phyloP scores from a whole-genome alignment of 495 filamentous ascomycete genomes.

The Penicillium tannophilum region DNA sequence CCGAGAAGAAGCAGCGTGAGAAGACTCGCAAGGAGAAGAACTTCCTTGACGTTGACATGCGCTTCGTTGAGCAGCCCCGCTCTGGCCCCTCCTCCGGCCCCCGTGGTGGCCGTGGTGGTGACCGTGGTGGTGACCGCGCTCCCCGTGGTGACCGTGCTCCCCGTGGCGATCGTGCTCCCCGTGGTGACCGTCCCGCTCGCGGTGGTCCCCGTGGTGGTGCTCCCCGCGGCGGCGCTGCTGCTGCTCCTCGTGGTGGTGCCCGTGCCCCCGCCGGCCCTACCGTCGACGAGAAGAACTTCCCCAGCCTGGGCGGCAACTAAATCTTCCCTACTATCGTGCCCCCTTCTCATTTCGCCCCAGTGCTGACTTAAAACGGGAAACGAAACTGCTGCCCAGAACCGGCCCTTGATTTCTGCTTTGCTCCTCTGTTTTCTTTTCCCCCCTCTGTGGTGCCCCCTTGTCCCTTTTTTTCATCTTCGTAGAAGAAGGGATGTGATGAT shows the following conservation, averaged over 20 bases:
- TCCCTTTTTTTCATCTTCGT: not conserved
- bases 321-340: conserved; percentile 7
- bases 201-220: conserved; percentile 35
- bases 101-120: conserved; percentile 50
- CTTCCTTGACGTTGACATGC: conserved; percentile 81
- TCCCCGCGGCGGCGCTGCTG: conserved; percentile 28
- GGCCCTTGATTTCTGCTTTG: conserved; percentile 7
- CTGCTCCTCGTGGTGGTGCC: conserved; percentile 33
- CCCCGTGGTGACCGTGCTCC: conserved; percentile 38
- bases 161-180: conserved; percentile 34
- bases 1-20: conserved; percentile 81
- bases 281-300: conserved; percentile 57
- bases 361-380: conserved; percentile 5
- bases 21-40: conserved; percentile 93
- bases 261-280: conserved; percentile 34
- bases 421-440: not conserved
- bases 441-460: not conserved
- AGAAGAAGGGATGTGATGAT: conserved; percentile 2
- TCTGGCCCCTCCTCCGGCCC: conserved; percentile 44
- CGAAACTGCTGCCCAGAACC: conserved; percentile 11
- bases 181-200: conserved; percentile 34
- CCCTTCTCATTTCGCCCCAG: conserved; percentile 7
- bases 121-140: conserved; percentile 33
- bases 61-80: conserved; percentile 66
- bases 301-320: conserved; percentile 52